Evolutionary conservation across 495 filamentous ascomycete species (phyloP), one percentile per base, ranked within the genome.

Genomic region (Lineolata rhizophorae): DNA sequence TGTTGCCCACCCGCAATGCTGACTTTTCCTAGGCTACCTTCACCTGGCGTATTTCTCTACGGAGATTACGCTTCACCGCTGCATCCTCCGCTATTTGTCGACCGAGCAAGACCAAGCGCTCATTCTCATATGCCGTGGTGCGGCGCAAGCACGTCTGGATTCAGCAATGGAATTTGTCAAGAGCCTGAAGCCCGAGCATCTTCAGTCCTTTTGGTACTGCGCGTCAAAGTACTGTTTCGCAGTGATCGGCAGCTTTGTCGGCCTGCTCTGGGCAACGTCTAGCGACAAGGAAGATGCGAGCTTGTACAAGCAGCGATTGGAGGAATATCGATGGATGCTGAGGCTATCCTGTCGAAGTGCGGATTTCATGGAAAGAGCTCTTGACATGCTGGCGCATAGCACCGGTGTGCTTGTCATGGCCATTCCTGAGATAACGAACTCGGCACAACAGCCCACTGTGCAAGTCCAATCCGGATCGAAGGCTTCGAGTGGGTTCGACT

Each of bases 151-250:
- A 1, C 57, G 62, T 0, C 51, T 72, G 13, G 76, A 71, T 35
- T 77, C 73, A 5, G 72, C 74, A 31, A 77, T 83, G 69, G 72
- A 75, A 37, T 78, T 82, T 46, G 70, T 82, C 24, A 76, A 77
- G 48, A 60, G 70, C 10, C 61, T 83, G 29, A 73, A 68, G 19
- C 67, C 72, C 3, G 62, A 71, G 18, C 75, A 83, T 37, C 59
- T 79, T 18, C 67, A 70, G 29, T 59, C 71, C 0, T 83, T 81
- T 50, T 83, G 76, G 45, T 48, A 46, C 31, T 48, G 35, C 3
- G 39, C 40, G 14, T 48, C 45, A 11, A 42, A 42, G 27, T 43
- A 46, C 24, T 43, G 45, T 27, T 48, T 45, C 22, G 43, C 40
- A 1, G 32, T 48, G 4, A 35, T 46, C 19, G 40, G 43, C 3